These are phyloP conservation scores for Dactylellina cionopaga DNA, from an alignment of 2,329 filamentous ascomycete genomes.

Conservation along the genomic window DNA sequence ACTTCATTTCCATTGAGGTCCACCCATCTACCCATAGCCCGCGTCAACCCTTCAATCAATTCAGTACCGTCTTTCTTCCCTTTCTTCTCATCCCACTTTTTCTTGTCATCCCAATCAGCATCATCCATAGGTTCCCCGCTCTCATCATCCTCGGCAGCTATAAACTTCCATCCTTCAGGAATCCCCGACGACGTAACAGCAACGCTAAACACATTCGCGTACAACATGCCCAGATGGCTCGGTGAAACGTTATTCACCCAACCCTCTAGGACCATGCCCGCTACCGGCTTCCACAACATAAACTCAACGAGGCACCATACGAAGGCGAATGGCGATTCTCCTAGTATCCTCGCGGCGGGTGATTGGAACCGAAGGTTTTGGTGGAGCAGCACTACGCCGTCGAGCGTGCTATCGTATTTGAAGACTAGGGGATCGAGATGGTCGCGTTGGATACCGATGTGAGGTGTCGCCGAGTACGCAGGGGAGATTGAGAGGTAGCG, in stretches of 20 bases:
- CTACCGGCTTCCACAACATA: slow-evolving; percentile 79
- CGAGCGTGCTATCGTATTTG: slow-evolving; percentile 77
- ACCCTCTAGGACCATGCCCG: slow-evolving; percentile 79
- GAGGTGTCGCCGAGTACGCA: slow-evolving; percentile 68
- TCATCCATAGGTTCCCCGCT: slow-evolving; percentile 28
- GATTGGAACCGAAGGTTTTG: slow-evolving; percentile 74
- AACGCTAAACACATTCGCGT: slow-evolving; percentile 91
- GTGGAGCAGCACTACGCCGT: slow-evolving; percentile 80
- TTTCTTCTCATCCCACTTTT: slow-evolving; percentile 53
- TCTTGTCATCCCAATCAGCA: slow-evolving; percentile 50
- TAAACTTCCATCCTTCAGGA: slow-evolving; percentile 82
- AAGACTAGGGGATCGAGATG: slow-evolving; percentile 79
- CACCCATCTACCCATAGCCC: slow-evolving; percentile 77
- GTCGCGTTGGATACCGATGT: slow-evolving; percentile 77
- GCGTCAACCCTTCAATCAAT: slow-evolving; percentile 57
- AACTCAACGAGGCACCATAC: slow-evolving; percentile 90
- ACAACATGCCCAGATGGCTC: slow-evolving; percentile 86
- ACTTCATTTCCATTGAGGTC: slow-evolving; percentile 76
- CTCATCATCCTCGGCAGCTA: slow-evolving; percentile 65
- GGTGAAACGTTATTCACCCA: slow-evolving; percentile 86
- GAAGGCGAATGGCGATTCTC: slow-evolving; percentile 87
- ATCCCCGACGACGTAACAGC: slow-evolving; percentile 74
- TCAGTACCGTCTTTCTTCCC: slow-evolving; percentile 54
- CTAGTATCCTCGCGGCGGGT: slow-evolving; percentile 69
- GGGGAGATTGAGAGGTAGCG: slow-evolving; percentile 81